A percentile compares a stretch with the other conserved stretches of the same genome.
These are phyloP conservation scores for Penicillium hesseltinei DNA, from an alignment of 2,329 filamentous ascomycete genomes.

Conservation along the genomic window DNA sequence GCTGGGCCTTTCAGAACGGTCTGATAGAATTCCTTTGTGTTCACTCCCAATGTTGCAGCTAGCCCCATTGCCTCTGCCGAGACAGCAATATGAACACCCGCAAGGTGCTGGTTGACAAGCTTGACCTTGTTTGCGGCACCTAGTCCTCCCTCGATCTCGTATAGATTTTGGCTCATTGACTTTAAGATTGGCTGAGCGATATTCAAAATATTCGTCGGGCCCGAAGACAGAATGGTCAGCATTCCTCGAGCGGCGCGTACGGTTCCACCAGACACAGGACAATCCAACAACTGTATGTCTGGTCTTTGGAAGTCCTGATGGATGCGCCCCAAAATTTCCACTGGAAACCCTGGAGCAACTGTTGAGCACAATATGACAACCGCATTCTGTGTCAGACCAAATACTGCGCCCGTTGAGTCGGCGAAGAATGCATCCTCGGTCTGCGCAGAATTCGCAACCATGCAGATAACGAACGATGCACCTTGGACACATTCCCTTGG, in stretches of 20 bases:
- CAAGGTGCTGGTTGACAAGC: conserved; percentile 58
- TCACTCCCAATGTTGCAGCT: conserved; percentile 53
- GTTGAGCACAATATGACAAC: conserved; percentile 39
- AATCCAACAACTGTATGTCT: conserved; percentile 36
- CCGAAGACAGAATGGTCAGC: conserved; percentile 40
- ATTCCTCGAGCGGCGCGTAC: conserved; percentile 38
- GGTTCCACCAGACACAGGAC: conserved; percentile 42
- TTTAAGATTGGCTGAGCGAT: conserved; percentile 27
- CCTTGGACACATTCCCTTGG: conserved; percentile 30
- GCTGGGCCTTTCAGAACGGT: conserved; percentile 28
- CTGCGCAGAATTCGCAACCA: conserved; percentile 24
- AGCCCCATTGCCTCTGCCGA: conserved; percentile 56
- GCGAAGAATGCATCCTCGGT: too few species aligned
- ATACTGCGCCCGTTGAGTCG: conserved; percentile 26
- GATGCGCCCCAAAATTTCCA: conserved; percentile 16
- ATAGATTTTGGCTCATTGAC: conserved; percentile 42
- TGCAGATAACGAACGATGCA: conserved; percentile 35
- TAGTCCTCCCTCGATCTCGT: conserved; percentile 52
- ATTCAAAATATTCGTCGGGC: conserved; percentile 20
- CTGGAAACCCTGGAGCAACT: conserved; percentile 35
- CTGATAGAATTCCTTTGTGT: conserved; percentile 36
- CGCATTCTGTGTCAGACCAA: conserved; percentile 27
- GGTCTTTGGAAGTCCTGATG: conserved; percentile 21
- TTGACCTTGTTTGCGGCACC: conserved; percentile 57
- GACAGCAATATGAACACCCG: conserved; percentile 57